Conservation (phyloP, 2,329 filamentous ascomycete genomes). For the Dryadomyces sulphureus region DNA sequence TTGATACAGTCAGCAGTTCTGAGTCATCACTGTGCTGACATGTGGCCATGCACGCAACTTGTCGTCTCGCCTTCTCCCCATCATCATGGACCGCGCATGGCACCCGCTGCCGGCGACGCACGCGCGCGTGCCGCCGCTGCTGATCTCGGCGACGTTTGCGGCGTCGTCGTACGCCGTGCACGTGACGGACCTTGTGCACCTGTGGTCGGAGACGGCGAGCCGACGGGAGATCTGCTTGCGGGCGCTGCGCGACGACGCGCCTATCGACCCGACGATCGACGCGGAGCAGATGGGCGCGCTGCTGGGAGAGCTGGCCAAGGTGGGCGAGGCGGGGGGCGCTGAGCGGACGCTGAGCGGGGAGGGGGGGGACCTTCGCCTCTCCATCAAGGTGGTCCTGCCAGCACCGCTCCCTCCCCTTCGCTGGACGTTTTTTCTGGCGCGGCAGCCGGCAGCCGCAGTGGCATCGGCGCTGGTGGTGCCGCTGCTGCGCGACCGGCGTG, state of each 20-base stretch:
- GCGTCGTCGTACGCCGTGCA: constrained; percentile 43
- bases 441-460: constrained; percentile 25
- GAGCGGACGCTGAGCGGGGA: background rate
- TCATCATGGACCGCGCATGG: constrained; percentile 22
- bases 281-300: constrained; percentile 52
- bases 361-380: constrained; percentile 31
- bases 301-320: constrained; percentile 31
- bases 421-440: constrained; percentile 49
- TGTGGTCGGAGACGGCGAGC: constrained; percentile 57
- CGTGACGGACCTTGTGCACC: constrained; percentile 55
- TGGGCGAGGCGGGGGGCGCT: background rate
- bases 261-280: constrained; percentile 60
- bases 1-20: too few relatives aligned
- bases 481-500: constrained; percentile 31
- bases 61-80: background rate
- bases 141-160: constrained; percentile 45
- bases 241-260: constrained; percentile 47
- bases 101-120: constrained; percentile 29
- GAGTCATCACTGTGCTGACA: too few relatives aligned
- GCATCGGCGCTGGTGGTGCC: constrained; percentile 36
- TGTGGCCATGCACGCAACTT: too few relatives aligned
- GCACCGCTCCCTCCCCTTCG: constrained; percentile 44
- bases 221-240: constrained; percentile 46
- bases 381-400: constrained; percentile 45
- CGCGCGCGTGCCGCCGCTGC: constrained; percentile 38